phyloP scores from a whole-genome alignment of 2,329 filamentous ascomycete species.

The Fusarium sp. region DNA sequence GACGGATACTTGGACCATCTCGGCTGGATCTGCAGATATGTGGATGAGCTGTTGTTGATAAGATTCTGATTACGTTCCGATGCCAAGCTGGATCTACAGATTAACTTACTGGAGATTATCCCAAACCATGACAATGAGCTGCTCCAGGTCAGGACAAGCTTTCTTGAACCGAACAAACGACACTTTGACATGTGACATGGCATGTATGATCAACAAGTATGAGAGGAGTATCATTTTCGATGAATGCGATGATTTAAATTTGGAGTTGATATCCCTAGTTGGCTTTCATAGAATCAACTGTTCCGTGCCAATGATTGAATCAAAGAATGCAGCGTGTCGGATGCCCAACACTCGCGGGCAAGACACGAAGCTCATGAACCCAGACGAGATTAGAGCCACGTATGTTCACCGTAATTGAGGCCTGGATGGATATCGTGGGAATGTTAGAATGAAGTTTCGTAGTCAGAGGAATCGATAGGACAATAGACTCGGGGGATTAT shows the following conservation, averaged over 20 bases:
- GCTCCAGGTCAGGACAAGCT: neutral
- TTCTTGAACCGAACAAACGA: neutral
- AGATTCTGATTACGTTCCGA: conserved; percentile 17
- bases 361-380: neutral
- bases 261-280: neutral
- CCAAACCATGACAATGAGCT: conserved; percentile 2
- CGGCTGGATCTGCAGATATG: conserved; percentile 29
- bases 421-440: conserved; percentile 12
- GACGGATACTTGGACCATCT: neutral
- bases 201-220: neutral
- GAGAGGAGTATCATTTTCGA: neutral
- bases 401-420: neutral
- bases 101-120: conserved; percentile 18
- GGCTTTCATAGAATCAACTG: neutral
- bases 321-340: conserved; percentile 26
- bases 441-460: conserved; percentile 16
- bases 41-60: conserved; percentile 13
- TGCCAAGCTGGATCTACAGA: conserved; percentile 35
- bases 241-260: neutral
- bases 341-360: neutral
- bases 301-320: conserved; percentile 13
- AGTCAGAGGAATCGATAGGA: conserved; percentile 2
- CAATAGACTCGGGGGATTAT: neutral
- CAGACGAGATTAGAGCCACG: neutral
- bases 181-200: neutral